Evolutionary conservation across 2,329 filamentous ascomycete species (phyloP).

Genomic region (Aureobasidium mangrovei): DNA sequence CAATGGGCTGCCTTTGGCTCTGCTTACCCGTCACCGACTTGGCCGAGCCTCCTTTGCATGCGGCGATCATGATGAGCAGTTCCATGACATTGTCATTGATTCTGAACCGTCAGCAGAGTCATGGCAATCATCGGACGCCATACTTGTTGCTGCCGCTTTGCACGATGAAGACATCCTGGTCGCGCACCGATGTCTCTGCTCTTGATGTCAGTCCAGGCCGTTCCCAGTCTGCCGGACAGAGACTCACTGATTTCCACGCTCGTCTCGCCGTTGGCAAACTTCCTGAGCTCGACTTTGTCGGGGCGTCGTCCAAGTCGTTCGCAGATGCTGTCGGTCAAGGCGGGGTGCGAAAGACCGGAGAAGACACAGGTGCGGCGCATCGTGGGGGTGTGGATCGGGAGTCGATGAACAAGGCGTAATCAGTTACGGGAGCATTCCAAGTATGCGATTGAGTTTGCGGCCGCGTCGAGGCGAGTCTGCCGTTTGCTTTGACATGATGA

Average conservation of each 20-base stretch:
- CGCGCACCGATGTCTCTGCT: conserved; percentile 61
- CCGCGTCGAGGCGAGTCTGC: conserved; percentile 4
- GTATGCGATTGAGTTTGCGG: neutral
- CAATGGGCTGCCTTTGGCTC: neutral
- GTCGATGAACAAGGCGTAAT: neutral
- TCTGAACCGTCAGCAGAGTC: conserved; percentile 30
- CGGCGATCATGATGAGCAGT: conserved; percentile 96
- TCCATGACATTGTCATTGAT: conserved; percentile 99
- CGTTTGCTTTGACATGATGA: conserved; percentile 10
- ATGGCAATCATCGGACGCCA: conserved; percentile 18
- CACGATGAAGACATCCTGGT: conserved; percentile 98
- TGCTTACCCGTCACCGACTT: conserved; percentile 85
- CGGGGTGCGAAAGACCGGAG: conserved; percentile 56
- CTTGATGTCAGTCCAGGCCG: neutral
- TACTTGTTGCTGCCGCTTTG: conserved; percentile 85
- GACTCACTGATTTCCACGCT: conserved; percentile 54
- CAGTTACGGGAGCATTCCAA: neutral
- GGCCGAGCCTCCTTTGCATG: conserved; percentile 94
- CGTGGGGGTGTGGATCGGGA: conserved; percentile 22
- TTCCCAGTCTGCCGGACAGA: neutral
- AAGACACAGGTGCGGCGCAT: conserved; percentile 63
- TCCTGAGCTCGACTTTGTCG: conserved; percentile 52
- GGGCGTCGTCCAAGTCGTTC: conserved; percentile 54
- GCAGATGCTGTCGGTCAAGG: conserved; percentile 56
- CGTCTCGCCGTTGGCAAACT: conserved; percentile 63